Base-by-base conservation (phyloP, 1,139 yeast species). In the Meyerozyma smithsonii region DNA sequence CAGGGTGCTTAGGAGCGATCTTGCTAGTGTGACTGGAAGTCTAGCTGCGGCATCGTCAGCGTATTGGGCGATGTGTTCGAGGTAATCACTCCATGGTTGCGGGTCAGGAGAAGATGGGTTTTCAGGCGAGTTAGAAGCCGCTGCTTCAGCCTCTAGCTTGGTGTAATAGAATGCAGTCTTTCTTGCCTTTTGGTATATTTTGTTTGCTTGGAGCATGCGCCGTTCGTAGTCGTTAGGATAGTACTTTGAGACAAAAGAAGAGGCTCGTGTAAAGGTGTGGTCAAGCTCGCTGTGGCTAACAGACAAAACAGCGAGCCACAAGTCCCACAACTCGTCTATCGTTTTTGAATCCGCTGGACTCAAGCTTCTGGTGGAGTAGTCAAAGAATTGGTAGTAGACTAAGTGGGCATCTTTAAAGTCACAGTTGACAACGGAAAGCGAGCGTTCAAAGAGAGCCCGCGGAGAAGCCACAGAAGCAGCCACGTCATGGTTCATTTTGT, bases 191-290 rank as follows among this genome's bases (percentile, higher is more conserved):
- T 56, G 42, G 39, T 61, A 62, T 0, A 69, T 45, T 40, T 60
- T 59, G 44, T 64, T 72, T 1, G 77, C 78, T 1, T 48, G 43
- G 2, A 49, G 41, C 71, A 78, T 66, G 28, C 58, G 59, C 6
- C 45, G 41, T 12, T 67, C 74, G 49, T 79, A 79, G 6, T 62
- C 48, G 4, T 50, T 51, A 3, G 51, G 45, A 26, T 43, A 46
- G 39, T 58, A 41, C 7, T 46, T 39, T 1, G 79, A 64, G 2
- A 77, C 62, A 40, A 75, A 72, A 0, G 63, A 40, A 0, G 83
- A 77, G 36, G 61, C 66, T 7, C 60, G 62, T 12, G 64, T 53
- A 45, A 67, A 76, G 0, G 79, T 70, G 0, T 66, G 64, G 1
- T 66, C 68, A 4, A 79, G 42, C 5, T 55, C 47, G 2, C 48